A percentile compares a stretch with the other conserved stretches of the same genome.
Conservation (phyloP, 352 stramenopile species). For the Globisporangium recalcitrans region DNA sequence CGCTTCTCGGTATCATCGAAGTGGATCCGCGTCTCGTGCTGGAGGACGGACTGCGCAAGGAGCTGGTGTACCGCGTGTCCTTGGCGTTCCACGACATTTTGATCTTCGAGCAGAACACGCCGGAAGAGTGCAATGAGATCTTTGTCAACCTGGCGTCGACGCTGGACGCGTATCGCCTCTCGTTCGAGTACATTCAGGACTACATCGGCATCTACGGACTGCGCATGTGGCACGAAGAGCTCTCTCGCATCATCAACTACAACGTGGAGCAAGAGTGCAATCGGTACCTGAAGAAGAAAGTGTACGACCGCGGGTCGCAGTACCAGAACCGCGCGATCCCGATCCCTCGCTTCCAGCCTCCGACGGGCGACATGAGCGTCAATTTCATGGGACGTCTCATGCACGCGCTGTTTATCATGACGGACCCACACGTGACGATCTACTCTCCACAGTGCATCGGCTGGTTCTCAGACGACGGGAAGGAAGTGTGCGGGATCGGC, state of each 20-base stretch:
- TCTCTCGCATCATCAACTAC: slow-evolving; percentile 93
- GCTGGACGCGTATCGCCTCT: slow-evolving; percentile 87
- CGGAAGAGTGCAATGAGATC: slow-evolving; percentile 78
- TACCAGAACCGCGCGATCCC: slow-evolving; percentile 90
- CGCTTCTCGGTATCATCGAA: slow-evolving; percentile 91
- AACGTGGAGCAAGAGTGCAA: slow-evolving; percentile 96
- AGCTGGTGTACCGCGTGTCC: slow-evolving; percentile 90
- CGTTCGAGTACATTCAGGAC: slow-evolving; percentile 95
- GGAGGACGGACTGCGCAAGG: slow-evolving; percentile 92
- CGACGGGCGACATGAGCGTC: slow-evolving; percentile 76
- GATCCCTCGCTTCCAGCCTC: slow-evolving; percentile 89
- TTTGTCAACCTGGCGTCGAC: slow-evolving; percentile 82
- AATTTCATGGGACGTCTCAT: slow-evolving; percentile 94
- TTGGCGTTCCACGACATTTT: slow-evolving; percentile 83
- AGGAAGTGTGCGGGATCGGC: slow-evolving; percentile 86
- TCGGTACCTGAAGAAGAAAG: slow-evolving; percentile 93
- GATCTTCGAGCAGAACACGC: slow-evolving; percentile 82
- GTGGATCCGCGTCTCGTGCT: slow-evolving; percentile 91
- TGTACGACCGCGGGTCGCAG: slow-evolving; percentile 87
- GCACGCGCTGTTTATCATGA: slow-evolving; percentile 91
- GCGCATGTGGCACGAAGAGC: slow-evolving; percentile 94
- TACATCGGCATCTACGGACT: slow-evolving; percentile 94
- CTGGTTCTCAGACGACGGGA: slow-evolving; percentile 87
- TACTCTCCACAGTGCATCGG: slow-evolving; percentile 90
- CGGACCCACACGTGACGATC: slow-evolving; percentile 86